phyloP scores from a whole-genome alignment of 345 rosid species.

The Salix brachista region DNA sequence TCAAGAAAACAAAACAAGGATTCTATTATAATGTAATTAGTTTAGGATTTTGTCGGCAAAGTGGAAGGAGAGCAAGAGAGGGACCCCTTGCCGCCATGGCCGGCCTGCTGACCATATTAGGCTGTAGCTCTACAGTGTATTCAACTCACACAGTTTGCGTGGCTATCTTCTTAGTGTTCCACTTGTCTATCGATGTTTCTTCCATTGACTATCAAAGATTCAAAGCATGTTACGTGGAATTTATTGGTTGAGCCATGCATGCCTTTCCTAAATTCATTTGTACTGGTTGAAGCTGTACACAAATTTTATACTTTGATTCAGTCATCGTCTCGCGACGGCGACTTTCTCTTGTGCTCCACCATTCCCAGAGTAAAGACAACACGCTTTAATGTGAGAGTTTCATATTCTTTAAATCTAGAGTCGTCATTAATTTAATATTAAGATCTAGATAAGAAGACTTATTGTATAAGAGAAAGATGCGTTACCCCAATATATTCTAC shows the following conservation, averaged over 20 bases:
- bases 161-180: constrained; percentile 9
- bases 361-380: no score
- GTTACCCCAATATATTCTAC: fast-evolving
- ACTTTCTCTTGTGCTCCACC: no score
- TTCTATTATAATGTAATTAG: not conserved
- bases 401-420: no score
- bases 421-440: no score
- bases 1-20: not conserved
- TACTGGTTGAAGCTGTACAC: no score
- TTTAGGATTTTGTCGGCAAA: constrained; percentile 12
- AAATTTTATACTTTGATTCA: no score
- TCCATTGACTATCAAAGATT: not conserved
- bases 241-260: not conserved
- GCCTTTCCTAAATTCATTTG: not conserved
- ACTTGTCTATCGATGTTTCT: constrained; percentile 9
- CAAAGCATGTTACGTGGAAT: not conserved
- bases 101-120: constrained; percentile 13
- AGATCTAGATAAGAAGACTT: no score
- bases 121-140: not conserved
- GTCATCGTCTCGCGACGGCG: no score
- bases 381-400: no score
- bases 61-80: not conserved
- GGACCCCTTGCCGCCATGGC: constrained; percentile 29
- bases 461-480: fast-evolving
- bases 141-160: not conserved